Percentiles rank a stretch among this genome's conserved stretches.
Evolutionary conservation across 768 basidiomycete species (phyloP).

Genomic region (Mycena venus): DNA sequence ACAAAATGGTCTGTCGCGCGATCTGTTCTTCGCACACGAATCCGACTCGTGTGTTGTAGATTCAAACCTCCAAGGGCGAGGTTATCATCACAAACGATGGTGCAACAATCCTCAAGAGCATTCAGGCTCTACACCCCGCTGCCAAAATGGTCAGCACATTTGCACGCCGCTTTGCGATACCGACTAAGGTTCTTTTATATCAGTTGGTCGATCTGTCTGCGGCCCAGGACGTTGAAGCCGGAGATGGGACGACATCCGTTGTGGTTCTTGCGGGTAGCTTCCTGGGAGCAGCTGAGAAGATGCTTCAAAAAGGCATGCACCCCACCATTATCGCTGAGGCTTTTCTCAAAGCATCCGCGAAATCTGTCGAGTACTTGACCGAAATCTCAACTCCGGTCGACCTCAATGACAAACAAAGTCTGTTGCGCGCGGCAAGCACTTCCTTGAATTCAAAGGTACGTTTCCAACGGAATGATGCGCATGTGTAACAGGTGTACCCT

Average conservation of each 20-base stretch:
- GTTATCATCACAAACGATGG: slow-evolving; percentile 99
- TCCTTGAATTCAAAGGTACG: slow-evolving; percentile 94
- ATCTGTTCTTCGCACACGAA: slow-evolving; percentile 4
- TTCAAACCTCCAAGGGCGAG: slow-evolving; percentile 96
- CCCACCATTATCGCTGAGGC: slow-evolving; percentile 97
- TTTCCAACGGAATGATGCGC: slow-evolving; percentile 2
- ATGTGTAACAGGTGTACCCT: slow-evolving; percentile 1
- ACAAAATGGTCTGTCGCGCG: slow-evolving; percentile 87
- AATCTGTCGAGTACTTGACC: slow-evolving; percentile 93
- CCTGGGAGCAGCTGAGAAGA: slow-evolving; percentile 95
- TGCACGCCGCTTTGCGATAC: slow-evolving; percentile 3
- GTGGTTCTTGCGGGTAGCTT: slow-evolving; percentile 96
- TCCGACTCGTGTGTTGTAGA: slow-evolving; percentile 61
- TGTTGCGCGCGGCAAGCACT: slow-evolving; percentile 94
- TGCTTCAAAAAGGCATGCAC: slow-evolving; percentile 97
- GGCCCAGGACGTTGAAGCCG: slow-evolving; percentile 98
- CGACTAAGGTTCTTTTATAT: slow-evolving; percentile 26
- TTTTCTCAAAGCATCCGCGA: slow-evolving; percentile 92
- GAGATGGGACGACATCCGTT: slow-evolving; percentile 97
- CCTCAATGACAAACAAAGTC: slow-evolving; percentile 85
- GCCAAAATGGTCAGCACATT: slow-evolving; percentile 88
- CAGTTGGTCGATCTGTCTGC: slow-evolving; percentile 97
- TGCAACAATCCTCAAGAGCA: slow-evolving; percentile 95
- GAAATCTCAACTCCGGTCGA: slow-evolving; percentile 95
- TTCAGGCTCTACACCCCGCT: slow-evolving; percentile 97